Conservation (phyloP, 179 eudicot species). For the Carnegiea gigantea region DNA sequence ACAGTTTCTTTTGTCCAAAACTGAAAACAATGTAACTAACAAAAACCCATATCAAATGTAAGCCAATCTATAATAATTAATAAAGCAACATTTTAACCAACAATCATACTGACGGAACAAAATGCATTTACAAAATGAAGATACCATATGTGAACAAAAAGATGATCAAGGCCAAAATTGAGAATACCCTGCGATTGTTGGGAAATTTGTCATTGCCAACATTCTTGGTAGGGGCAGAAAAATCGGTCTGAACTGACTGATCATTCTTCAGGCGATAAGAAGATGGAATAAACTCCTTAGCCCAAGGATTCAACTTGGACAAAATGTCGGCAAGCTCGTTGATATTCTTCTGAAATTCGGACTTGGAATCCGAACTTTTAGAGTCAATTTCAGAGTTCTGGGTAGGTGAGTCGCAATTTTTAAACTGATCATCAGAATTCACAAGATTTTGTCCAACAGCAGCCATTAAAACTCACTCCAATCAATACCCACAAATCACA, state of each 20-base stretch:
- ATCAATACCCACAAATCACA: conserved; percentile 3
- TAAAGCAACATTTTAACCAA: not conserved
- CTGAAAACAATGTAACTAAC: not conserved
- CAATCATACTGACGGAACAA: conserved; percentile 1
- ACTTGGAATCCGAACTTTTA: conserved; percentile 44
- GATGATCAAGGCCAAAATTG: not conserved
- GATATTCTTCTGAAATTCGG: conserved; percentile 56
- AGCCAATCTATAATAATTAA: not conserved
- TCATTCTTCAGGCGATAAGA: conserved; percentile 39
- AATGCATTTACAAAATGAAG: not conserved
- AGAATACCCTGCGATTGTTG: conserved; percentile 57
- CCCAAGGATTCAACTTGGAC: conserved; percentile 83
- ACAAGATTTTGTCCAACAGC: conserved; percentile 29
- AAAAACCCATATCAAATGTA: not conserved
- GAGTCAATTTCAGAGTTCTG: conserved; percentile 34
- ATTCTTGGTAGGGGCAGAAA: conserved; percentile 38
- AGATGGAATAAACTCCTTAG: conserved; percentile 82
- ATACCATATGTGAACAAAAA: not conserved
- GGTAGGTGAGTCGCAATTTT: conserved; percentile 27
- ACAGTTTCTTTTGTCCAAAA: not conserved
- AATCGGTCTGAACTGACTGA: conserved; percentile 30
- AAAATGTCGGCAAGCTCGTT: conserved; percentile 58
- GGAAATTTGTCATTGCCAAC: conserved; percentile 40
- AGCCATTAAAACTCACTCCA: conserved; percentile 21
- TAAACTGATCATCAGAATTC: conserved; percentile 45